Conservation (phyloP, 164 flowering plant genomes). For the Umbilicus rupestris region DNA sequence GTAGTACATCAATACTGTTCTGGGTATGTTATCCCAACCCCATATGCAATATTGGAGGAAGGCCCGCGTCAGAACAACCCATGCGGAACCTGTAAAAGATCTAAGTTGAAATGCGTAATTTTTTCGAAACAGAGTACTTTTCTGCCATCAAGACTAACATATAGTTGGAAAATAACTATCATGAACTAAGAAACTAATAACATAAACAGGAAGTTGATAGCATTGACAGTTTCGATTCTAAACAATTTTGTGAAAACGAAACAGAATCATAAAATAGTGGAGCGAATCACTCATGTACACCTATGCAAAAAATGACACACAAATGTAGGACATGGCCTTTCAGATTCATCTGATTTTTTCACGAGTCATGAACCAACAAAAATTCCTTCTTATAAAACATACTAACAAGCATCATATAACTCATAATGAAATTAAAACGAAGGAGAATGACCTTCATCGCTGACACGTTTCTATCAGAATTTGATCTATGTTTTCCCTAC, state of each 20-base stretch:
- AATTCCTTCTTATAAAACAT: not conserved
- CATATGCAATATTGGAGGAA: conserved; percentile 3
- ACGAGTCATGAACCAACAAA: not conserved
- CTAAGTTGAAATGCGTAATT: not conserved
- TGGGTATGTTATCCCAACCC: conserved; percentile 6
- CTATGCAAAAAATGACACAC: not conserved
- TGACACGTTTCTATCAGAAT: not conserved
- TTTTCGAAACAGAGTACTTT: not conserved
- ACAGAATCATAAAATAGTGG: not conserved
- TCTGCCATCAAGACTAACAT: not conserved
- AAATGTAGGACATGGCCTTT: not conserved
- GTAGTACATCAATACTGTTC: conserved; percentile 8
- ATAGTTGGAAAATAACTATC: not conserved
- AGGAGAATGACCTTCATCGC: not conserved
- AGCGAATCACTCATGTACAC: not conserved
- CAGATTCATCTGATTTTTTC: not conserved
- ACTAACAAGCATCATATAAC: not conserved
- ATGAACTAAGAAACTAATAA: not conserved
- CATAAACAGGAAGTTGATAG: not conserved
- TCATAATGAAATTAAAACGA: not conserved
- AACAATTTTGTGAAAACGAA: not conserved
- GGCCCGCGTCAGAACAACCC: conserved; percentile 3
- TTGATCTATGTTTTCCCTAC: not conserved
- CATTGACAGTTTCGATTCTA: not conserved
- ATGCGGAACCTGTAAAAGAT: not conserved